These are phyloP conservation scores for Rhazya stricta DNA, from an alignment of 257 asterid species.

Conservation along the genomic window DNA sequence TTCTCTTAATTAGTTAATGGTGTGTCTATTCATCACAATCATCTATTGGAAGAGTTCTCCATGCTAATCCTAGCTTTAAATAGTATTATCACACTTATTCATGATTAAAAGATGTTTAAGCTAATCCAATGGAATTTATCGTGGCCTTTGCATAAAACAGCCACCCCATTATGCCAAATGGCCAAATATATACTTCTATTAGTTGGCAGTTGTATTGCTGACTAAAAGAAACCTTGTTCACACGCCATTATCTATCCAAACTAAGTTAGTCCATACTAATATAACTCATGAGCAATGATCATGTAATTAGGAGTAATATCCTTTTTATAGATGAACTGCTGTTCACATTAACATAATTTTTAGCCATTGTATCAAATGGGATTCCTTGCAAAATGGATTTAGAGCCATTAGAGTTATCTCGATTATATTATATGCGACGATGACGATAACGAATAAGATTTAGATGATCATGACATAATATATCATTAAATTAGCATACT, in stretches of 20 bases:
- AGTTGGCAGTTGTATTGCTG: conserved; percentile 5
- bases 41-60: conserved; percentile 1
- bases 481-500: conserved; percentile 31
- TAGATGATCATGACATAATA: conserved; percentile 31
- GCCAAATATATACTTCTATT: not conserved
- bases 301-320: too few relatives aligned
- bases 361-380: conserved; percentile 19
- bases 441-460: too few relatives aligned
- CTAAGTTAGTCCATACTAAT: conserved; percentile 3
- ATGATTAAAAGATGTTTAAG: not conserved
- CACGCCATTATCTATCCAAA: conserved; percentile 20
- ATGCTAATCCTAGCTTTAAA: conserved; percentile 4
- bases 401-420: too few relatives aligned
- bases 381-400: too few relatives aligned
- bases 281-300: not conserved
- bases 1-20: conserved; percentile 12
- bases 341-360: conserved; percentile 8
- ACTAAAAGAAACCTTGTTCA: conserved; percentile 7
- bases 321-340: too few relatives aligned
- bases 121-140: not conserved
- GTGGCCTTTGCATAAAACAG: not conserved
- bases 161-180: not conserved
- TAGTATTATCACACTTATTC: not conserved
- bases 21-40: conserved; percentile 5
- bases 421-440: too few relatives aligned